Percentiles rank a stretch among this genome's conserved stretches.
Conservation (phyloP, 2,329 filamentous ascomycete species). For the Pyrenophora seminiperda region DNA sequence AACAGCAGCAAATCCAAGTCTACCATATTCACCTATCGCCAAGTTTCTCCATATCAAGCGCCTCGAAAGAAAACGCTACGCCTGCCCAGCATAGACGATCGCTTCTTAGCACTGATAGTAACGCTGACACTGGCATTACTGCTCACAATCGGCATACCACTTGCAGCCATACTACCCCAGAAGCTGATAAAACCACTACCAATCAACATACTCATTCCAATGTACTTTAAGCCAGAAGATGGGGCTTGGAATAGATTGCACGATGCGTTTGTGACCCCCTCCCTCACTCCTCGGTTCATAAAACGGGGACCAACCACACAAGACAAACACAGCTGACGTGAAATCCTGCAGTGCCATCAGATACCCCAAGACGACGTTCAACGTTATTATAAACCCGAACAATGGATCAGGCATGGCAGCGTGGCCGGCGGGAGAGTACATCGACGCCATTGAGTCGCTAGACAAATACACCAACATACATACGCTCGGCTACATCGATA, state of each 20-base stretch:
- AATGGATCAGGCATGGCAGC: slow-evolving; percentile 51
- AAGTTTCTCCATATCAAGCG: neutral
- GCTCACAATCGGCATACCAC: slow-evolving; percentile 25
- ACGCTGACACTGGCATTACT: slow-evolving; percentile 29
- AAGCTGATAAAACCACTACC: slow-evolving; percentile 29
- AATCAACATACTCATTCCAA: slow-evolving; percentile 52
- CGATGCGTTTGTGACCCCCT: slow-evolving; percentile 7
- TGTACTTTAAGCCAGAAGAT: slow-evolving; percentile 54
- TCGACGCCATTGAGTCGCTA: slow-evolving; percentile 49
- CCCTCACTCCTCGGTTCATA: too few relatives aligned
- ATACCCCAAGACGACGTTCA: slow-evolving; percentile 54
- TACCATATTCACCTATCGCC: slow-evolving; percentile 1
- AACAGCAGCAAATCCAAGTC: neutral
- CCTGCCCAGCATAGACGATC: slow-evolving; percentile 16
- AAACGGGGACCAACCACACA: too few relatives aligned
- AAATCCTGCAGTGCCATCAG: slow-evolving; percentile 17
- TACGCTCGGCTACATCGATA: slow-evolving; percentile 58
- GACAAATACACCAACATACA: slow-evolving; percentile 53
- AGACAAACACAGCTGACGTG: neutral
- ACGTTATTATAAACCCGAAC: slow-evolving; percentile 56
- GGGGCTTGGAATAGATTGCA: slow-evolving; percentile 44
- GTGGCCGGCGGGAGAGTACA: slow-evolving; percentile 52
- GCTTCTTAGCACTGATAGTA: slow-evolving; percentile 22
- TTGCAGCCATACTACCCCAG: slow-evolving; percentile 28
- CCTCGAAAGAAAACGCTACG: neutral